Percentiles rank a stretch among this genome's conserved stretches.
These are phyloP conservation scores for Rhizopogon vinicolor DNA, from an alignment of 768 basidiomycete species.

Conservation along the genomic window DNA sequence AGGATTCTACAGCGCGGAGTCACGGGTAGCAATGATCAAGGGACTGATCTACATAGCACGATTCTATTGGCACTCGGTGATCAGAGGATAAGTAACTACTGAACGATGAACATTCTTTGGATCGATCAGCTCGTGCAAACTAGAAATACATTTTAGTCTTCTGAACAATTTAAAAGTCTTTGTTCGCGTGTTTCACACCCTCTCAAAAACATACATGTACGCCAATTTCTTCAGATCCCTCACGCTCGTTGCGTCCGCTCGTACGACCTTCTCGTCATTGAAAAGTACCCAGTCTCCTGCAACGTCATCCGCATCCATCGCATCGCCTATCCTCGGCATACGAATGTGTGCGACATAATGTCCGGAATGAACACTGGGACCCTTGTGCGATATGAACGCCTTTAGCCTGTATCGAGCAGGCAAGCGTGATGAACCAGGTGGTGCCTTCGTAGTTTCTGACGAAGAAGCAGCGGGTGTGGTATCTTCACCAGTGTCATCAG, in stretches of 20 bases:
- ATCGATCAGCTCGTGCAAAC: not conserved
- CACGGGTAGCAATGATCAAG: too few relatives aligned
- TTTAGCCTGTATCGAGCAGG: conserved; percentile 81
- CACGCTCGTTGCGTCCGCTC: conserved; percentile 80
- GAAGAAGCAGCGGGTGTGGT: conserved; percentile 19
- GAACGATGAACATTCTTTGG: too few relatives aligned
- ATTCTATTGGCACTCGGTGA: too few relatives aligned
- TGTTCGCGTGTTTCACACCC: conserved; percentile 4
- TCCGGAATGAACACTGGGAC: conserved; percentile 90
- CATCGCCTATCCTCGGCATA: conserved; percentile 8
- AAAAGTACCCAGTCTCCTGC: conserved; percentile 79
- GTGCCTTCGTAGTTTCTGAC: conserved; percentile 17
- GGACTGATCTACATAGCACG: too few relatives aligned
- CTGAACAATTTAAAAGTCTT: not conserved
- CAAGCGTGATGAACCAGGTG: conserved; percentile 51
- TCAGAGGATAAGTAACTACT: too few relatives aligned
- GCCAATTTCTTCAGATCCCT: conserved; percentile 77
- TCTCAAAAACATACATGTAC: conserved; percentile 93
- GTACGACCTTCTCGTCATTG: conserved; percentile 95
- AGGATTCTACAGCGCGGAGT: too few relatives aligned
- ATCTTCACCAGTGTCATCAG: conserved; percentile 77
- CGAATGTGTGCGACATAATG: conserved; percentile 87
- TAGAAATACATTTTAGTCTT: not conserved
- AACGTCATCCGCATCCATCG: conserved; percentile 27
- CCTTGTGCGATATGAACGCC: conserved; percentile 97